These are phyloP conservation scores for Botryobasidium botryosum DNA, from an alignment of 768 basidiomycete species.

Conservation along the genomic window DNA sequence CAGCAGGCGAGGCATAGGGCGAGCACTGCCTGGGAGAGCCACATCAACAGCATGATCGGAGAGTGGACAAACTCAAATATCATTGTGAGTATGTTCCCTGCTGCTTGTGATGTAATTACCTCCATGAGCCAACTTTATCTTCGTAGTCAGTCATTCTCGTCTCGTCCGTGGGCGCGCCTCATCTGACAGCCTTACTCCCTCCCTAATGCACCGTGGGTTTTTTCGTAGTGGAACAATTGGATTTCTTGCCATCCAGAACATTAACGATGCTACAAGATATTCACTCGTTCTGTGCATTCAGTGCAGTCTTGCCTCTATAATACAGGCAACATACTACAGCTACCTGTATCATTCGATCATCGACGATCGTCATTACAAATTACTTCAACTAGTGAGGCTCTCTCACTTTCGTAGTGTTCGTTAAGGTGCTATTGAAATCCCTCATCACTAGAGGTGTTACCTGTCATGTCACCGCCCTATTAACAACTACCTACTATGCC, in stretches of 20 bases:
- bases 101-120: not conserved
- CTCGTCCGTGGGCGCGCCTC: no score
- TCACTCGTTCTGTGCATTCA: conserved; percentile 2
- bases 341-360: conserved; percentile 3
- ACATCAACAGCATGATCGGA: conserved; percentile 2
- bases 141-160: not conserved
- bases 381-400: conserved; percentile 7
- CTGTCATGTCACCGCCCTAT: conserved; percentile 5
- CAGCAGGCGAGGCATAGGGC: conserved; percentile 1
- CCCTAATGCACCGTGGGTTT: not conserved
- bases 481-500: conserved; percentile 4
- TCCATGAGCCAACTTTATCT: not conserved
- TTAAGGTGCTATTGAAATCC: no score
- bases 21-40: conserved; percentile 5
- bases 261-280: conserved; percentile 3
- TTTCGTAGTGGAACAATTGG: not conserved
- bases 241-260: conserved; percentile 6
- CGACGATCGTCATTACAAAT: conserved; percentile 5
- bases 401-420: no score
- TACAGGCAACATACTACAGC: conserved; percentile 2
- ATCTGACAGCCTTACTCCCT: not conserved
- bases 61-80: conserved; percentile 7
- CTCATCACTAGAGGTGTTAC: no score
- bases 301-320: conserved; percentile 4
- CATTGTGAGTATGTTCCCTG: conserved; percentile 2